phyloP scores from a whole-genome alignment of 306 rosid species.

The Lablab purpureus region DNA sequence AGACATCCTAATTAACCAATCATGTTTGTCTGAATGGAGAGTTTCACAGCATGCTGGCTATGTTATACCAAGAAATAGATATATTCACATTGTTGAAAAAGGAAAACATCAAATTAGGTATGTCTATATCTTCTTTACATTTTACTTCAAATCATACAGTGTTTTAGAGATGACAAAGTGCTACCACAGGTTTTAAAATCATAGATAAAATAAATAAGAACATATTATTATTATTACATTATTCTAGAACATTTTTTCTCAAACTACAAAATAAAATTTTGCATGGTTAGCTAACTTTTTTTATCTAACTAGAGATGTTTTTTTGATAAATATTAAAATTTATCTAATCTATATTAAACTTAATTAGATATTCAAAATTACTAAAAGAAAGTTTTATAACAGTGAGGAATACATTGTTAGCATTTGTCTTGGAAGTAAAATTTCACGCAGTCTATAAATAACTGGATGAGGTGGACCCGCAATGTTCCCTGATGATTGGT shows the following conservation, averaged over 20 bases:
- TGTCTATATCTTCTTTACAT: not conserved
- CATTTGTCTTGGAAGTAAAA: too few relatives aligned
- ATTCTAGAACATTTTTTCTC: too few relatives aligned
- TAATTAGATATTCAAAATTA: too few relatives aligned
- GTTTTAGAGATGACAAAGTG: not conserved
- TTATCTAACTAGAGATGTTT: not conserved
- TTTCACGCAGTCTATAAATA: too few relatives aligned
- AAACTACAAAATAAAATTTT: not conserved
- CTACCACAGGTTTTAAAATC: not conserved
- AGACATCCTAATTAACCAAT: constrained; percentile 26
- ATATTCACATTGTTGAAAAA: constrained; percentile 10
- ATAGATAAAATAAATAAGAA: not conserved
- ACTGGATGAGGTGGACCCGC: too few relatives aligned
- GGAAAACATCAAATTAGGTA: not conserved
- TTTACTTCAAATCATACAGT: not conserved
- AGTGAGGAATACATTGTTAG: too few relatives aligned
- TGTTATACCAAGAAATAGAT: constrained; percentile 39
- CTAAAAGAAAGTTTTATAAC: too few relatives aligned
- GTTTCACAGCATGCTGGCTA: constrained; percentile 28
- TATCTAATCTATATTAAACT: not conserved
- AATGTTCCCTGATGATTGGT: too few relatives aligned
- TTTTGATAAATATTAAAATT: not conserved
- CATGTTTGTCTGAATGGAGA: constrained; percentile 22
- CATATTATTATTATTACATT: too few relatives aligned
- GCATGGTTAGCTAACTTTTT: not conserved